A percentile compares a stretch with the other conserved stretches of the same genome.
These are phyloP conservation scores for Fremontodendron californicum DNA, from an alignment of 345 rosid genomes.

Conservation along the genomic window DNA sequence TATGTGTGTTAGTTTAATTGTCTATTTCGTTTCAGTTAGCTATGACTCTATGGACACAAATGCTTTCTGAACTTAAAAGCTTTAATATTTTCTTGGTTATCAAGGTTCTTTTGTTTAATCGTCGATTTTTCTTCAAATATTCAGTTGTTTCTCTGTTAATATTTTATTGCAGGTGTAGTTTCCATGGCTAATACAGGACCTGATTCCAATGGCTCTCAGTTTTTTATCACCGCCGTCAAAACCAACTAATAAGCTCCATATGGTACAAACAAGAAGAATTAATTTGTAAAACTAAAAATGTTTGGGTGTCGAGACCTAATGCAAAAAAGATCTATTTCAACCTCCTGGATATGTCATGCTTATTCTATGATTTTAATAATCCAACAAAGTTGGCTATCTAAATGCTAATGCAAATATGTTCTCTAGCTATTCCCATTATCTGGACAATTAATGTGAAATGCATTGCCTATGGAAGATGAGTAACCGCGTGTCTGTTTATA, in stretches of 20 bases:
- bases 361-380: background rate
- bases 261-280: background rate
- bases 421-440: background rate
- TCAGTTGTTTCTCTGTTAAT: background rate
- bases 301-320: background rate
- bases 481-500: background rate
- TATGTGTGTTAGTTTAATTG: background rate
- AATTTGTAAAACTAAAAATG: background rate
- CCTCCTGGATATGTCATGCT: too few species aligned
- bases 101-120: background rate
- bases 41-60: background rate
- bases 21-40: background rate
- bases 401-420: background rate
- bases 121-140: background rate
- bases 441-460: background rate
- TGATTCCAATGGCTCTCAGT: conserved; percentile 93
- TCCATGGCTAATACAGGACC: conserved; percentile 95
- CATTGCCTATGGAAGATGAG: background rate
- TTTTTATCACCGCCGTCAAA: conserved; percentile 86
- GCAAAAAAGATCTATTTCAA: background rate
- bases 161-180: conserved; percentile 53
- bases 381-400: background rate
- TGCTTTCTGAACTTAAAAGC: background rate
- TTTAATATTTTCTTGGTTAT: background rate
- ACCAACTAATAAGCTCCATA: conserved; percentile 78